Percentiles rank a stretch among this genome's conserved stretches.
phyloP scores from a whole-genome alignment of 169 alveolate species.

The Eimeria praecox region DNA sequence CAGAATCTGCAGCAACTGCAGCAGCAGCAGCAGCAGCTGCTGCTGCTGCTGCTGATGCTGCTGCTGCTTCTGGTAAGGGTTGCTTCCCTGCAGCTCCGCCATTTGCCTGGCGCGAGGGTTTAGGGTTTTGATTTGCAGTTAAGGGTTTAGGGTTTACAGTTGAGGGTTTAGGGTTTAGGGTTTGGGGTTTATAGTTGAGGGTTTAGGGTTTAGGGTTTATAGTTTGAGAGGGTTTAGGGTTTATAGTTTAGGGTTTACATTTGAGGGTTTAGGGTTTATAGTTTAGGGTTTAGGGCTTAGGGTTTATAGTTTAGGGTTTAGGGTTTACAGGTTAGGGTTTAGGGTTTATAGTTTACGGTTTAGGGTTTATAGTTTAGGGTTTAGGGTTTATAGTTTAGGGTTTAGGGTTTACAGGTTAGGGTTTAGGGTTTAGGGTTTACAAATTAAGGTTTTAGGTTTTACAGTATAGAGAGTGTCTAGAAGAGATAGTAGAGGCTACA shows the following conservation, averaged over 20 bases:
- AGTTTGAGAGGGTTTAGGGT: background rate
- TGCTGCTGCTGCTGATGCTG: slow-evolving; percentile 44
- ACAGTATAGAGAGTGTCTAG: too few relatives aligned
- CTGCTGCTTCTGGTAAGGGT: slow-evolving; percentile 1
- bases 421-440: too few relatives aligned
- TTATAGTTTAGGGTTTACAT: background rate
- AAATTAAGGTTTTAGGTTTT: too few relatives aligned
- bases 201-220: background rate
- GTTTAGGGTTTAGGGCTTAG: background rate
- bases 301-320: slow-evolving; percentile 1
- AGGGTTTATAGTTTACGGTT: slow-evolving; percentile 21
- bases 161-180: slow-evolving; percentile 19
- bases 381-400: slow-evolving; percentile 22
- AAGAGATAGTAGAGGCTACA: too few relatives aligned
- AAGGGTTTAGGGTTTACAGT: background rate
- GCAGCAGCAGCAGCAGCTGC: slow-evolving; percentile 59
- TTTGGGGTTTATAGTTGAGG: slow-evolving; percentile 3
- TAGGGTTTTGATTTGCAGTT: background rate
- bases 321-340: background rate
- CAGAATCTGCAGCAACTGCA: background rate
- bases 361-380: slow-evolving; percentile 5
- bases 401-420: too few relatives aligned
- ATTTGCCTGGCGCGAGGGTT: background rate
- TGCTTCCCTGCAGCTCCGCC: background rate
- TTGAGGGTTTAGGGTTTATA: background rate